Base-by-base conservation (phyloP, 352 stramenopile species). In the Pythium volutum region DNA sequence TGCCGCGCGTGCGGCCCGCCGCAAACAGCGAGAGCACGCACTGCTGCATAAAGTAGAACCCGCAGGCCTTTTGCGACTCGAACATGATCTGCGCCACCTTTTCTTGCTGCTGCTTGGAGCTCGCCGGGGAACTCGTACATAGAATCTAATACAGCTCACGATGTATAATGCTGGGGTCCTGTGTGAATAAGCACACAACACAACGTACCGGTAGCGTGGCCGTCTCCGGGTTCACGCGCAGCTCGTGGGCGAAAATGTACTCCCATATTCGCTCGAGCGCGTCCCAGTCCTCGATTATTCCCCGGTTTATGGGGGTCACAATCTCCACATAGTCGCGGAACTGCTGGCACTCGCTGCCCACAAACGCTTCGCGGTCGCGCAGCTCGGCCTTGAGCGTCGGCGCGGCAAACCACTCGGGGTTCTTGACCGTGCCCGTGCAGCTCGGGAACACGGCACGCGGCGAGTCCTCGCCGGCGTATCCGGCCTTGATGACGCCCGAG, bases 31-130 rank as follows among this genome's bases (percentile, higher is more conserved):
- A 91, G 3, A 97, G 63, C 59, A 91, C 81, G 58, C 79, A 84
- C 63, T 93, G 80, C 48, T 95, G 78, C 79, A 93, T 86, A 47
- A 89, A 85, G 69, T 92, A 95, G 34, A 97, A 91, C 6, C 84
- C 89, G 41, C 84, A 79, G 0, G 74, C 81, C 33, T 88, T 91
- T 39, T 90, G 81, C 7, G 78, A 86, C 67, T 96, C 86, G 52
- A 96, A 96, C 75, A 96, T 81, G 45, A 96, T 69, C 72, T 95
- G 84, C 10, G 87, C 82, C 75, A 88, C 90, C 50, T 76, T 73
- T 58, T 91, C 80, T 49, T 89, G 76, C 62, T 95, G 84, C 48
- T 85, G 74, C 70, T 82, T 88, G 12, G 77, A 57, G 12, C 71
- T 77, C 3, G 70, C 50, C 0, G 81, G 70, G 3, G 84, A 88